Evolutionary conservation across 768 basidiomycete genomes (phyloP).

Genomic region (Stropharia rugosoannulata): DNA sequence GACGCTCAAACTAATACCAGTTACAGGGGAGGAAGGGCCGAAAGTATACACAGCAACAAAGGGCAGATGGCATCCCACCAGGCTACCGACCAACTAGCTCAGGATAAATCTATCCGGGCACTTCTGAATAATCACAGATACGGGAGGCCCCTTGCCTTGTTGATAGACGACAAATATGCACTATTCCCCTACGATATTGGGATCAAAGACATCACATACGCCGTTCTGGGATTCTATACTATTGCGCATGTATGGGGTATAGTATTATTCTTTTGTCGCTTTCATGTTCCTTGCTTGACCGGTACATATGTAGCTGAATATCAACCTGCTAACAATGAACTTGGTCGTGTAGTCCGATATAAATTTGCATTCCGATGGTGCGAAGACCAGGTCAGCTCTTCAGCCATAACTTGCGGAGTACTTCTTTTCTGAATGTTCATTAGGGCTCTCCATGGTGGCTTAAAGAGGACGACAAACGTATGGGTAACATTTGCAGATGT

Average conservation of each 20-base stretch:
- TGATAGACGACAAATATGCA: constrained; percentile 74
- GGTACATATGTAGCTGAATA: constrained; percentile 52
- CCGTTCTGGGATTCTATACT: constrained; percentile 69
- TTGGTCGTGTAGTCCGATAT: constrained; percentile 63
- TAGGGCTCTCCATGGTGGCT: constrained; percentile 52
- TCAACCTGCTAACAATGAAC: constrained; percentile 46
- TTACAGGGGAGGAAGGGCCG: constrained; percentile 66
- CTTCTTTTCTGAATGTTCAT: neutral
- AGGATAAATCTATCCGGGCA: constrained; percentile 71
- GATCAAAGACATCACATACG: constrained; percentile 42
- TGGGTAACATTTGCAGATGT: no score
- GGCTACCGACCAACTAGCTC: constrained; percentile 65
- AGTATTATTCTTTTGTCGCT: constrained; percentile 19
- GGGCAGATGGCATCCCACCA: constrained; percentile 38
- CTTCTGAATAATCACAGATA: constrained; percentile 56
- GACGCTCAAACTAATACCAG: neutral
- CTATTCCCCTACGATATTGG: constrained; percentile 71
- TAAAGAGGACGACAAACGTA: no score
- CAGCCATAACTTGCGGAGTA: neutral
- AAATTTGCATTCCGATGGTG: constrained; percentile 90
- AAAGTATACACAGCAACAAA: constrained; percentile 44
- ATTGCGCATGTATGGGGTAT: constrained; percentile 72
- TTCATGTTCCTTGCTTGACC: neutral
- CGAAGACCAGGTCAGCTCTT: constrained; percentile 51
- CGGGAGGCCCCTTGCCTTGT: constrained; percentile 61